phyloP scores from a whole-genome alignment of 139 green algal species.

The Klebsormidium nitens region DNA sequence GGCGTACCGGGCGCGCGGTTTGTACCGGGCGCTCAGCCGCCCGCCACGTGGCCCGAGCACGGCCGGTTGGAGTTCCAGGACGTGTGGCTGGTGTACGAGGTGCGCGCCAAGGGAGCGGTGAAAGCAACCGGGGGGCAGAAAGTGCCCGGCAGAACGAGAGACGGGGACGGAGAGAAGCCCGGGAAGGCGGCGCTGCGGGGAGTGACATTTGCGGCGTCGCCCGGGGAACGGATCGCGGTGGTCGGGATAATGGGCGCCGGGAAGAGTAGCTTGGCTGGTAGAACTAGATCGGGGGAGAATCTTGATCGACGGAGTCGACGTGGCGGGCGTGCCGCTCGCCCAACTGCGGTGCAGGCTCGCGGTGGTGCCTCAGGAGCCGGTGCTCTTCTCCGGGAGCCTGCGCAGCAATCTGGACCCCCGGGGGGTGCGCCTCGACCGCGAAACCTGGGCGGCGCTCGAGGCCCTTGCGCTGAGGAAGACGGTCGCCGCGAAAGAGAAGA shows the following conservation, averaged over 20 bases:
- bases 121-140: too few relatives aligned
- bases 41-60: constrained; percentile 49
- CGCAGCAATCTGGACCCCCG: constrained; percentile 92
- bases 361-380: constrained; percentile 73
- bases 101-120: too few relatives aligned
- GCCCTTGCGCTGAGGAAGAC: constrained; percentile 48
- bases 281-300: constrained; percentile 53
- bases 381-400: constrained; percentile 88
- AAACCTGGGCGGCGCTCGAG: too few relatives aligned
- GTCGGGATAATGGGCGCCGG: constrained; percentile 64
- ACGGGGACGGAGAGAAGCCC: constrained; percentile 59
- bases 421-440: too few relatives aligned
- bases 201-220: constrained; percentile 41
- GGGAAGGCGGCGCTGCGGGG: constrained; percentile 64
- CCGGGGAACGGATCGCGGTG: constrained; percentile 63
- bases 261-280: constrained; percentile 71
- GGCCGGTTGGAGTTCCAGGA: constrained; percentile 57
- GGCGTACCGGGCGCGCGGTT: too few relatives aligned
- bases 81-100: constrained; percentile 74
- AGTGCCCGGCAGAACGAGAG: too few relatives aligned
- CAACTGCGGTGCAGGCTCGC: constrained; percentile 62
- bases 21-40: constrained; percentile 6
- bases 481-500: constrained; percentile 40
- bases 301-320: constrained; percentile 43
- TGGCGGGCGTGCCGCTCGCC: constrained; percentile 38